Evolutionary conservation across 2,329 filamentous ascomycete genomes (phyloP), one percentile per base, ranked within the genome.

Genomic region (Colletotrichum siamense): DNA sequence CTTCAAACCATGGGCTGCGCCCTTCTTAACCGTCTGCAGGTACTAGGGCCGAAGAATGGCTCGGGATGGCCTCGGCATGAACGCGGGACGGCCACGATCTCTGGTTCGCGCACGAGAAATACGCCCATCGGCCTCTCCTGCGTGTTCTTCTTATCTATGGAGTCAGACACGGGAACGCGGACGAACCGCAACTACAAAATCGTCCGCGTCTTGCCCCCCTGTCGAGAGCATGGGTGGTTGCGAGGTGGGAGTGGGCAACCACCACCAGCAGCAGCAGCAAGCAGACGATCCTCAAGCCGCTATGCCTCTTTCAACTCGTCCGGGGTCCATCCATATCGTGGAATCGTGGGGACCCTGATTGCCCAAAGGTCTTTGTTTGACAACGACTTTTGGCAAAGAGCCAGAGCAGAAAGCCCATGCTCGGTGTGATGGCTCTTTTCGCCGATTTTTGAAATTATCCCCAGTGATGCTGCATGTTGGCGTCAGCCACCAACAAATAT

Each of bases 341-440:
- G 62, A 32, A 76, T 73, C 70, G 70, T 75, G 64, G 63, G 65
- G 74, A 65, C 74, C 71, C 64, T 73, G 73, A 69, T 65, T 73
- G 49, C 28, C 55, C 30, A 62, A 73, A 34, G 24, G 26, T 30
- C 62, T 64, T 16, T 44, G 22, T 63, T 65, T 67, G 68, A 63
- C 57, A 70, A 36, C 57, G 49, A 34, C 55, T 69, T 69, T 62
- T 28, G 15, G 55, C 26, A 62, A 49, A 30, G 34, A 26, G n/a
- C n/a, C 9, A 30, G 22, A 64, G 26, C 8, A 26, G 8, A 26
- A 39, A 22, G 13, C 34, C 44, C 30, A 68, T 69, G 55, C 52
- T 69, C 55, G 55, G 67, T 26, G 5, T 39, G 26, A 52, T 61
- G 34, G 67, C 26, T 44, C 55, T 44, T 44, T 49, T 62, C 52